Conservation (phyloP, 805 yeast species). For the Metahyphopichia silvanorum region DNA sequence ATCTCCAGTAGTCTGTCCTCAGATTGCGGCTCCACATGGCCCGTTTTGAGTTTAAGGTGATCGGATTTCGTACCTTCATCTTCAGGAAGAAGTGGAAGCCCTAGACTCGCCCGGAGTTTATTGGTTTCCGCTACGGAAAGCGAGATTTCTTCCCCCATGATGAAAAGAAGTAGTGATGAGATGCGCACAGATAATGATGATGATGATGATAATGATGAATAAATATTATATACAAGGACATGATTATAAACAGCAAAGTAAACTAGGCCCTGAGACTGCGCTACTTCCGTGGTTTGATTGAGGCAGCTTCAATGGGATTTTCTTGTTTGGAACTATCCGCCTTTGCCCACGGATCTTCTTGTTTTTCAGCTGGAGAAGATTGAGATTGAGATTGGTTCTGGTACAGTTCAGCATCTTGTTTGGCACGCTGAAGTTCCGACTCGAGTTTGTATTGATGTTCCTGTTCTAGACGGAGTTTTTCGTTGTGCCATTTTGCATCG, state of each 20-base stretch:
- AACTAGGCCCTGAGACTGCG: not conserved
- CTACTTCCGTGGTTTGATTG: conserved; percentile 30
- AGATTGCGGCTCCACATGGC: not conserved
- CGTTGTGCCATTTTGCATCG: conserved; percentile 38
- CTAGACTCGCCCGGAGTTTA: conserved; percentile 33
- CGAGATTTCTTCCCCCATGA: conserved; percentile 19
- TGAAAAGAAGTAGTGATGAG: conserved; percentile 5
- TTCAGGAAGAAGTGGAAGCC: conserved; percentile 35
- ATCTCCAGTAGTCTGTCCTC: conserved; percentile 40
- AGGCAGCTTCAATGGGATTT: conserved; percentile 36
- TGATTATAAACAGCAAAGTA: no score
- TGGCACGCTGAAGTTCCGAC: conserved; percentile 26
- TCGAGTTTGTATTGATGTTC: conserved; percentile 28
- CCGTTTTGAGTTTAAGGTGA: no score
- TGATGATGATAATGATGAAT: no score
- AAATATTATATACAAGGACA: no score
- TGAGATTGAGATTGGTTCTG: not conserved
- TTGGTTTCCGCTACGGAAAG: conserved; percentile 44
- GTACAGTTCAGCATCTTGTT: conserved; percentile 12
- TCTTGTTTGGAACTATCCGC: conserved; percentile 19
- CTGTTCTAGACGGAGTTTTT: conserved; percentile 31
- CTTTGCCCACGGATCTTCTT: conserved; percentile 31
- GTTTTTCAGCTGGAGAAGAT: no score
- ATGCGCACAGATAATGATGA: conserved; percentile 2
- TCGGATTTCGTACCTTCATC: not conserved